Conservation (phyloP, 495 filamentous ascomycete species). For the Cryomyces antarcticus region DNA sequence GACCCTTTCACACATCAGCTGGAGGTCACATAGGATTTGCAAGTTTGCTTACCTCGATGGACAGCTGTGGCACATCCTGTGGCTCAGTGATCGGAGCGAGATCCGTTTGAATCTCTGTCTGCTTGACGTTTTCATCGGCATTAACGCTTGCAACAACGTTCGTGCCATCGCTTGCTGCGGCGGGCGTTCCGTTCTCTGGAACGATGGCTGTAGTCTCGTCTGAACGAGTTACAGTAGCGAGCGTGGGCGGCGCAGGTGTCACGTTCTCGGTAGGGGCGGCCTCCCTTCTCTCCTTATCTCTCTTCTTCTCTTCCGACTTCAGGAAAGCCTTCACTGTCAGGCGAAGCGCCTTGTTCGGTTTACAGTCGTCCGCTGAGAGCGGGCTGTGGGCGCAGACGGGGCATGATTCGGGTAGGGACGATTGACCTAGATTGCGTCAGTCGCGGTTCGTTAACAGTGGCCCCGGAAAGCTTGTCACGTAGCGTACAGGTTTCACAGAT, state of each 20-base stretch:
- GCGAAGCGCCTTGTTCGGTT: conserved; percentile 67
- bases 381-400: conserved; percentile 86
- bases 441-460: neutral
- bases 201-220: too few relatives aligned
- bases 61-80: conserved; percentile 21
- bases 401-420: conserved; percentile 56
- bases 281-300: conserved; percentile 32
- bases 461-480: neutral
- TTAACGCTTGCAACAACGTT: too few relatives aligned
- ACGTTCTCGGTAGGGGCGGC: conserved; percentile 14
- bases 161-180: too few relatives aligned
- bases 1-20: neutral
- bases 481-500: conserved; percentile 79
- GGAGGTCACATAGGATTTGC: neutral
- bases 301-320: conserved; percentile 71
- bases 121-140: too few relatives aligned
- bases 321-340: conserved; percentile 80
- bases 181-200: too few relatives aligned
- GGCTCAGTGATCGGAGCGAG: neutral
- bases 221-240: too few relatives aligned
- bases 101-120: too few relatives aligned
- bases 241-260: conserved; percentile 15
- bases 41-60: conserved; percentile 19
- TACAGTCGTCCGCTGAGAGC: conserved; percentile 66
- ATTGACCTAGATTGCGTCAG: conserved; percentile 36